phyloP scores from a whole-genome alignment of 257 asterid species.

The Fraxinus excelsior region DNA sequence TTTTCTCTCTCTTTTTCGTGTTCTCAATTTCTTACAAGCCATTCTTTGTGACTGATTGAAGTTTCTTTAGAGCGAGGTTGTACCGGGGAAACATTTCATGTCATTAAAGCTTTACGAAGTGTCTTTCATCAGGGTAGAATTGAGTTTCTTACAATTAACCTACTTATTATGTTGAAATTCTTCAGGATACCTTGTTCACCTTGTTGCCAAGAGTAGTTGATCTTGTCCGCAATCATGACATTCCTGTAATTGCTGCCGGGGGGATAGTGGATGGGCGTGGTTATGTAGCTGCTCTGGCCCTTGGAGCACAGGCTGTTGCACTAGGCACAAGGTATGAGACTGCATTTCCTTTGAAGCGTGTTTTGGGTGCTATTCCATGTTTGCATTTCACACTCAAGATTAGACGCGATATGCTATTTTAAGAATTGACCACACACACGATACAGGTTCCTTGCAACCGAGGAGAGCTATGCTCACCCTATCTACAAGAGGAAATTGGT shows the following conservation, averaged over 20 bases:
- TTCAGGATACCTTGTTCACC: slow-evolving; percentile 64
- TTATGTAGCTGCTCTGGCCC: slow-evolving; percentile 90
- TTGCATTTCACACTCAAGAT: not conserved
- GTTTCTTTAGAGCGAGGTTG: not conserved
- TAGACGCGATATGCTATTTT: not conserved
- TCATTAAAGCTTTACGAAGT: slow-evolving; percentile 4
- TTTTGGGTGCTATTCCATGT: not conserved
- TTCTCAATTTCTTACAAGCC: not conserved
- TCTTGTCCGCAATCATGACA: slow-evolving; percentile 48
- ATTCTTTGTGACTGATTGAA: not conserved
- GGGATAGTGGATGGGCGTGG: slow-evolving; percentile 93
- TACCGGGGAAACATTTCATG: not conserved
- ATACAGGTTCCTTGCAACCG: slow-evolving; percentile 72
- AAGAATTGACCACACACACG: not conserved
- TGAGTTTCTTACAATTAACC: slow-evolving; percentile 3
- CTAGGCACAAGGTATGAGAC: slow-evolving; percentile 74
- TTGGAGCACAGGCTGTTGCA: slow-evolving; percentile 83
- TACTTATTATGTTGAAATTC: slow-evolving; percentile 3
- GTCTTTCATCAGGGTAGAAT: not conserved
- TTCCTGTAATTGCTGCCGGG: slow-evolving; percentile 80
- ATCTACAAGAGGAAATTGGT: slow-evolving; percentile 68
- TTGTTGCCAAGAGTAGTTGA: slow-evolving; percentile 81
- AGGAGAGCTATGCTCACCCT: slow-evolving; percentile 90
- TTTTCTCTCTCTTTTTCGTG: not conserved
- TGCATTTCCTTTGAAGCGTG: not conserved